phyloP scores from a whole-genome alignment of 176 grass and related monocot species.

The Oryza brachyantha region DNA sequence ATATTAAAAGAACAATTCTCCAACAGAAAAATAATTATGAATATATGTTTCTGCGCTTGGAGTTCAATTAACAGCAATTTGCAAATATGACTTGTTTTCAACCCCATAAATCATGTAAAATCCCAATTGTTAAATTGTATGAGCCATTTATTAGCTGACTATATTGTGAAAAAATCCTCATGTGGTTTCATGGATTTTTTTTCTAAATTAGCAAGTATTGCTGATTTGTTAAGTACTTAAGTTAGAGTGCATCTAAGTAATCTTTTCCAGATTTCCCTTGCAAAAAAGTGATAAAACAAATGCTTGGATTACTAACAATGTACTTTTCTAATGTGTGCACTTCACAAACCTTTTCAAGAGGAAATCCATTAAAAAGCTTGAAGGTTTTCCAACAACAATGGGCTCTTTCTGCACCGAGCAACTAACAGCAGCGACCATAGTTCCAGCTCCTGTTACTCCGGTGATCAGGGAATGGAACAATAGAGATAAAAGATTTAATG shows the following conservation, averaged over 20 bases:
- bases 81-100: background rate
- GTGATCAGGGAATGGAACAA: slow-evolving; percentile 21
- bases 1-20: background rate
- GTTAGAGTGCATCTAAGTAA: background rate
- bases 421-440: slow-evolving; percentile 92
- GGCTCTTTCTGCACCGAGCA: slow-evolving; percentile 84
- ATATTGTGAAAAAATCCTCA: no score
- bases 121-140: background rate
- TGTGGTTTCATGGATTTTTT: background rate
- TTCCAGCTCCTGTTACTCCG: slow-evolving; percentile 70
- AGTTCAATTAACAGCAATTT: background rate
- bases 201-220: background rate
- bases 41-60: background rate
- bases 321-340: slow-evolving; percentile 2
- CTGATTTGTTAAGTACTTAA: background rate
- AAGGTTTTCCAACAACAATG: slow-evolving; percentile 91
- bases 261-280: background rate
- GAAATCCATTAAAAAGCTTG: slow-evolving; percentile 88
- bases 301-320: background rate
- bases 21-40: background rate
- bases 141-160: no score
- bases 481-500: background rate
- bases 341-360: slow-evolving; percentile 72
- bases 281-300: background rate
- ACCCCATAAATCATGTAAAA: background rate